Evolutionary conservation across 108 stramenopile species (phyloP).

Genomic region (Aurantiochytrium sp.): DNA sequence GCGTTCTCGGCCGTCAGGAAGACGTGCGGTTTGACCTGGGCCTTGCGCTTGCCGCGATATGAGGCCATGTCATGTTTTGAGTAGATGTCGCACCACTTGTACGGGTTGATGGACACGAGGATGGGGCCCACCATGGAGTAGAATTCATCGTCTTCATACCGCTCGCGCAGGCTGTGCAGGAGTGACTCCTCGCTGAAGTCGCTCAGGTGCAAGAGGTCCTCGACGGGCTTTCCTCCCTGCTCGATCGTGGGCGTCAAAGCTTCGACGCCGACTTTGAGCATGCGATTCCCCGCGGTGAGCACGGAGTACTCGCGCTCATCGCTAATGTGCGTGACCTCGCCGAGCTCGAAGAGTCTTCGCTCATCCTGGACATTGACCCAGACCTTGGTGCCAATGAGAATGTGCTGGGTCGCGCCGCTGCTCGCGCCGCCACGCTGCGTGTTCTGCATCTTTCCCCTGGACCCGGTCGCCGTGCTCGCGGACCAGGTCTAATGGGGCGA

Average conservation of each 20-base stretch:
- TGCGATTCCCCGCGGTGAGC: neutral
- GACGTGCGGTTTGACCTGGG: constrained; percentile 64
- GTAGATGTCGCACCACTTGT: constrained; percentile 61
- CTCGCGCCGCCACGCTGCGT: too few species aligned
- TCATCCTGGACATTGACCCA: neutral
- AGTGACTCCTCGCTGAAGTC: constrained; percentile 65
- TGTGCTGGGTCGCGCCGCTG: too few species aligned
- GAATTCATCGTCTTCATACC: constrained; percentile 64
- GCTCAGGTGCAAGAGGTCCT: constrained; percentile 58
- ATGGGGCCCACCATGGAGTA: constrained; percentile 98
- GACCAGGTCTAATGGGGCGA: too few species aligned
- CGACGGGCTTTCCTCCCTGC: constrained; percentile 3
- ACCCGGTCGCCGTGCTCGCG: too few species aligned
- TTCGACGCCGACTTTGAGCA: neutral
- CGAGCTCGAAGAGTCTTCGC: neutral
- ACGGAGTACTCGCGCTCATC: neutral
- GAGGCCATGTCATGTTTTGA: neutral
- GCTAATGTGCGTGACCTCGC: neutral
- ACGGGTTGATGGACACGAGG: constrained; percentile 98
- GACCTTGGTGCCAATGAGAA: neutral
- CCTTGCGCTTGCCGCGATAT: constrained; percentile 16
- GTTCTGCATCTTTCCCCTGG: too few species aligned
- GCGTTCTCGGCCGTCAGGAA: constrained; percentile 72
- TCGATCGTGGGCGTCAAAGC: neutral
- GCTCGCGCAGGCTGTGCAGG: constrained; percentile 49